phyloP scores from a whole-genome alignment of 202 grass and related monocot genomes.

The Digitaria exilis region DNA sequence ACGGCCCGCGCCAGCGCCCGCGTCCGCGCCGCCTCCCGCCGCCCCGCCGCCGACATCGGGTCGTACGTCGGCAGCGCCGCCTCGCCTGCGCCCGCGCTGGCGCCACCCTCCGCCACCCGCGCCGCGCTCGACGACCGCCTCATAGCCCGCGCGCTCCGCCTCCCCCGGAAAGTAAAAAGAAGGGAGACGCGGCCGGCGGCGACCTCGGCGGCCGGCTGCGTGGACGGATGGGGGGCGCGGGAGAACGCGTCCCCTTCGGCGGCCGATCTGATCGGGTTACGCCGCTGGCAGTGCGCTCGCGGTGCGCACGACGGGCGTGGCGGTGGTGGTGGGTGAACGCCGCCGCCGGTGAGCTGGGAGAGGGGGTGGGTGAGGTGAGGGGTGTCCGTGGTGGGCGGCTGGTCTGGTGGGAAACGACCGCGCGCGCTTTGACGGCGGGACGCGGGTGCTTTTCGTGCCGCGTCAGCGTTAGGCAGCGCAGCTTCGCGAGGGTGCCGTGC shows the following conservation, averaged over 20 bases:
- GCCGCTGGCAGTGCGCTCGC: background rate
- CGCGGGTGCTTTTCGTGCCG: constrained; percentile 47
- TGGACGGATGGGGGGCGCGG: background rate
- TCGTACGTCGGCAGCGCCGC: constrained; percentile 65
- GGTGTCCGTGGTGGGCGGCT: constrained; percentile 42
- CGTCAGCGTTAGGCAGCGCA: constrained; percentile 9
- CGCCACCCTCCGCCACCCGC: constrained; percentile 42
- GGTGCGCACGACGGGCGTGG: background rate
- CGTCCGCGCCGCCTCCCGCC: constrained; percentile 53
- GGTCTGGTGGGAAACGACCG: background rate
- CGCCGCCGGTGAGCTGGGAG: background rate
- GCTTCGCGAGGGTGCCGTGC: too few species aligned
- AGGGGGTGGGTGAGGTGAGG: background rate
- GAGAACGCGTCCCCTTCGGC: background rate
- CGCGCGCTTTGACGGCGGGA: constrained; percentile 43
- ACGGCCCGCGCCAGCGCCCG: constrained; percentile 52
- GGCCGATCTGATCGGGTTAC: background rate
- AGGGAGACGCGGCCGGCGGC: constrained; percentile 6
- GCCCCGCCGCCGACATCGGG: constrained; percentile 58
- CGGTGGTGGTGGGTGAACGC: background rate
- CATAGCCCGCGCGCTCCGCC: constrained; percentile 26
- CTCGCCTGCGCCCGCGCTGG: background rate
- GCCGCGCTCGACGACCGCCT: constrained; percentile 56
- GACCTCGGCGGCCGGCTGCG: background rate
- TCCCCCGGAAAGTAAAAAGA: background rate